Percentiles rank a stretch among this genome's conserved stretches.
These are phyloP conservation scores for Adansonia digitata DNA, from an alignment of 345 rosid genomes.

Conservation along the genomic window DNA sequence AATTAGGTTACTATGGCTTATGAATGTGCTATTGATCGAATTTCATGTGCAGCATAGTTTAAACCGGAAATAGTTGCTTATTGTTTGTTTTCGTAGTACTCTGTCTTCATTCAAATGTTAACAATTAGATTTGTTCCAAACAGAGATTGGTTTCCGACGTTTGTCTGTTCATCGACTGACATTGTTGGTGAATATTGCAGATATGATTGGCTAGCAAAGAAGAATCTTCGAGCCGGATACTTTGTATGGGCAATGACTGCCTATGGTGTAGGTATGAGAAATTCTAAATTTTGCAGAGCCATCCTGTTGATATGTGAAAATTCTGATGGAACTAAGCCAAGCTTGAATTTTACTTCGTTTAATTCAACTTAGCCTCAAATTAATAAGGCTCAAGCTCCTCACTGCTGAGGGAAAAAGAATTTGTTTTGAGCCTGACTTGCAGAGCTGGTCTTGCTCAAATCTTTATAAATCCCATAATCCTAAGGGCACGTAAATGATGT, in stretches of 20 bases:
- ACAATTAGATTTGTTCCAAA: not conserved
- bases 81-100: not conserved
- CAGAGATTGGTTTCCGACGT: not conserved
- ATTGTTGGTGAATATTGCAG: conserved; percentile 32
- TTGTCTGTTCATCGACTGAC: not conserved
- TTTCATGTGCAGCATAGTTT: not conserved
- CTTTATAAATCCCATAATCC: not conserved
- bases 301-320: not conserved
- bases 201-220: conserved; percentile 85
- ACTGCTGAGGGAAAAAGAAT: not conserved
- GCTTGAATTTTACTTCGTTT: not conserved
- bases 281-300: not conserved
- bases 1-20: not conserved
- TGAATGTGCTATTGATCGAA: not conserved
- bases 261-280: conserved; percentile 74
- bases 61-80: not conserved
- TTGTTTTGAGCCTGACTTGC: not conserved
- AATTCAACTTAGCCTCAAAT: not conserved
- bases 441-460: not conserved
- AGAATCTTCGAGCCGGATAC: conserved; percentile 73
- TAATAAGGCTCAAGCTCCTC: not conserved
- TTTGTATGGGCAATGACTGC: conserved; percentile 91
- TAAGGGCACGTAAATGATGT: not conserved
- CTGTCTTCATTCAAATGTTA: not conserved
- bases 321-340: not conserved